phyloP scores from a whole-genome alignment of 176 grass and related monocot species.

The Aechmea fasciata region DNA sequence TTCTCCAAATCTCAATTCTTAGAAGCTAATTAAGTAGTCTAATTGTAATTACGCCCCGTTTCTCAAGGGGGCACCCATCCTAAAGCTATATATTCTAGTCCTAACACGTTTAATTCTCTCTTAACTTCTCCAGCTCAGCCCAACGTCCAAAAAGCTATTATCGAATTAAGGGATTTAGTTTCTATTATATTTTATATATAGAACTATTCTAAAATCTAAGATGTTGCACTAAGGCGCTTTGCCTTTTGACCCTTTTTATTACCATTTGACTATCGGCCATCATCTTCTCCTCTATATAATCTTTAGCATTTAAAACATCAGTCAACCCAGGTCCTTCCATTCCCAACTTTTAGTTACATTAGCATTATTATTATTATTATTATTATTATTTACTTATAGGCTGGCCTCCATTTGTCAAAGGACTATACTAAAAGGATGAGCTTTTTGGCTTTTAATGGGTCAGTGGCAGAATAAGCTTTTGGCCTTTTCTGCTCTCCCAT shows the following conservation, averaged over 20 bases:
- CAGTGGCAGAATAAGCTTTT: background rate
- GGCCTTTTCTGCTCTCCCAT: background rate
- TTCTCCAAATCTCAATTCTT: background rate
- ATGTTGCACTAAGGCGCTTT: background rate
- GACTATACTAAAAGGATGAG: background rate
- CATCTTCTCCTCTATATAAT: background rate
- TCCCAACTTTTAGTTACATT: background rate
- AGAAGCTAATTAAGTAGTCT: background rate
- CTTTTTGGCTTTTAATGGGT: background rate
- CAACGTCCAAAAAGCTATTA: too few species aligned
- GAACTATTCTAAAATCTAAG: too few species aligned
- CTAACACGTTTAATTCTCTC: background rate
- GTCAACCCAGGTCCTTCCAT: background rate
- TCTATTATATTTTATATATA: too few species aligned
- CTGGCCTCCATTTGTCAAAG: slow-evolving; percentile 1
- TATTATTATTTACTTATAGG: background rate
- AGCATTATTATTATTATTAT: too few species aligned
- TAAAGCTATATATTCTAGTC: too few species aligned
- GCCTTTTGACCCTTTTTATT: background rate
- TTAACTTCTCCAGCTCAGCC: background rate
- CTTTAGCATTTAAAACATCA: background rate
- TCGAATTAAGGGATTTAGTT: too few species aligned
- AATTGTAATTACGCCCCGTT: too few species aligned
- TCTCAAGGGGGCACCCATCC: too few species aligned
- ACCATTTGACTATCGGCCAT: background rate